Base-by-base conservation (phyloP, 345 rosid genomes). In the Excoecaria agallocha region DNA sequence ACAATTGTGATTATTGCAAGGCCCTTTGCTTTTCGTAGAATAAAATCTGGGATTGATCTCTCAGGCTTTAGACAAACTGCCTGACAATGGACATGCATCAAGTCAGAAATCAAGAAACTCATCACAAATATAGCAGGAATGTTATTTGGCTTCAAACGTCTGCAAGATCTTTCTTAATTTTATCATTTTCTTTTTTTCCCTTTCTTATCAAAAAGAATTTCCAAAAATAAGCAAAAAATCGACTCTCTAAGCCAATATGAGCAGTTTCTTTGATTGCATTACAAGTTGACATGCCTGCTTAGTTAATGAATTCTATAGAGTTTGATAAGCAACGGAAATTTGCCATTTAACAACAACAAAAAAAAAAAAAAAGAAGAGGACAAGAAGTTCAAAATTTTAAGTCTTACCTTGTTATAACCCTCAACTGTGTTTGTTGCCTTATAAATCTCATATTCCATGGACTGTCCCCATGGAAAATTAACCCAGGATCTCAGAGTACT, bases 401-500 rank as follows among this genome's bases (percentile, higher is more conserved):
- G 49, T 52, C 78, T 75, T 72, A 89, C 98, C 90, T 92, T 89
- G 62, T 79, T 83, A 82, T 94, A 92, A 67, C 91, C 88, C 11
- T 85, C 87, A 46, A 92, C 82, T 22, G 92, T 82, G 65, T 94
- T 94, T 75, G 97, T 82, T 69, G 98, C 97, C 83, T 94, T 94
- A 68, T 94, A 94, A 70, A 94, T 92, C 78, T 94, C 98, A 75
- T 87, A 81, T 74, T 91, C 97, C 98, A 94, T 88, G 58, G 95
- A 87, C 60, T 91, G 95, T 56, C 91, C 95, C 98, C 98, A 94
- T 0, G 98, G 98, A 83, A 94, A 92, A 82, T 94, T 94, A 67
- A 91, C 80, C 98, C 98, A 94, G 73, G 98, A 92, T 83, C 98
- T 92, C 86, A 92, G 84, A 0, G 98, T 94, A 82, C 98, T 92